Percentiles rank a stretch among this genome's conserved stretches.
Conservation (phyloP, 257 asterid genomes). For the Jacaranda copaia region DNA sequence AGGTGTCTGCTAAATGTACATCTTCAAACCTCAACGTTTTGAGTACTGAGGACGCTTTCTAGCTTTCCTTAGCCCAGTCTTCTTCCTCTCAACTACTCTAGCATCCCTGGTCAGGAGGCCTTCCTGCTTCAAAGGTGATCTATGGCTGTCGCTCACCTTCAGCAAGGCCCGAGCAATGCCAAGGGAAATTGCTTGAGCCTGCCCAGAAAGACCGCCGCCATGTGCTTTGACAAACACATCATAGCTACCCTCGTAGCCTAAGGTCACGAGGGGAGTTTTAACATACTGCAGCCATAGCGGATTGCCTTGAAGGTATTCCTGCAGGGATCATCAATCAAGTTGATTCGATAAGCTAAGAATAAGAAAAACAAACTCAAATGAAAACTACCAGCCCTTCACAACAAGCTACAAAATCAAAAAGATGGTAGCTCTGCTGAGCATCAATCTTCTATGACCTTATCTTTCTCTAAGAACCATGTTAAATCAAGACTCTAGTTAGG, state of each 20-base stretch:
- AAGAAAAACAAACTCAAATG: not conserved
- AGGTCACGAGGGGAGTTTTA: slow-evolving; percentile 56
- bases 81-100: slow-evolving; percentile 73
- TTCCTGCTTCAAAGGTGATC: slow-evolving; percentile 57
- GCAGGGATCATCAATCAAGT: not conserved
- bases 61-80: slow-evolving; percentile 69
- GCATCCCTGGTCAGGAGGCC: slow-evolving; percentile 70
- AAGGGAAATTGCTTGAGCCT: slow-evolving; percentile 66
- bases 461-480: not conserved
- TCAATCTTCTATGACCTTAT: not conserved
- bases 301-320: slow-evolving; percentile 80
- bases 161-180: slow-evolving; percentile 69
- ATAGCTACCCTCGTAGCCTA: slow-evolving; percentile 67
- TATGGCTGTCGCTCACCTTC: slow-evolving; percentile 64
- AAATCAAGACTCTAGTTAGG: not conserved
- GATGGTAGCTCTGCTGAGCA: not conserved
- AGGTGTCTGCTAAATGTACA: not conserved
- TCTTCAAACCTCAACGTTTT: slow-evolving; percentile 58
- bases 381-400: not conserved
- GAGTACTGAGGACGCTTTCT: slow-evolving; percentile 73
- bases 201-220: slow-evolving; percentile 72
- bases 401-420: not conserved
- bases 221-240: slow-evolving; percentile 67
- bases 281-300: slow-evolving; percentile 75
- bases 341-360: not conserved